Evolutionary conservation across 106 monocot genomes (phyloP).

Genomic region (Dendrobium catenatum): DNA sequence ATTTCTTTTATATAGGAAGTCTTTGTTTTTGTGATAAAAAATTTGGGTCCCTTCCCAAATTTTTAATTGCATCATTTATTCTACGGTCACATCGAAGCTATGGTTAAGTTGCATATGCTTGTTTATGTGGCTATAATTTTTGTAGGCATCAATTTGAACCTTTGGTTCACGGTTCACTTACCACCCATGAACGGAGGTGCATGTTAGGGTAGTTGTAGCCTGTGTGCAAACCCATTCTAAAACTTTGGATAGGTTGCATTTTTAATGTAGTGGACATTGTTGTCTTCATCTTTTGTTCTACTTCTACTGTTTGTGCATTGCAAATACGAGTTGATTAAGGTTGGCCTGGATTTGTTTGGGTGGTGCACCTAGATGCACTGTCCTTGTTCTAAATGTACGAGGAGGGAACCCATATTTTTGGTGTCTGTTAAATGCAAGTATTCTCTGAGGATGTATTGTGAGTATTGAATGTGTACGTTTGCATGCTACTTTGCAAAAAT

Average conservation of each 20-base stretch:
- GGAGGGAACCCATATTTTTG: background rate
- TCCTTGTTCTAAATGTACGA: background rate
- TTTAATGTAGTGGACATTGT: background rate
- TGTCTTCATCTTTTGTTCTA: background rate
- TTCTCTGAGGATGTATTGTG: too few relatives aligned
- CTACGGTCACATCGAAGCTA: background rate
- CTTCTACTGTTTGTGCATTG: background rate
- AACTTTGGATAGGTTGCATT: background rate
- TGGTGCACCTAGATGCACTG: background rate
- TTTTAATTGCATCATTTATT: background rate
- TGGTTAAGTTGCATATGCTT: background rate
- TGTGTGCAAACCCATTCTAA: background rate
- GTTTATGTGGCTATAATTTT: background rate
- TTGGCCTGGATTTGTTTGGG: background rate
- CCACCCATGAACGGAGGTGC: background rate
- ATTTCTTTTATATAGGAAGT: too few relatives aligned
- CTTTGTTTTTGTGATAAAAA: too few relatives aligned
- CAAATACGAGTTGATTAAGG: background rate
- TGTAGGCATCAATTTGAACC: background rate
- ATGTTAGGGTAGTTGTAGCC: background rate
- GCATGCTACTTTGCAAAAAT: background rate
- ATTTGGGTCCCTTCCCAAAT: too few relatives aligned
- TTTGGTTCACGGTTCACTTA: background rate
- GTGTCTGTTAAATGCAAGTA: background rate
- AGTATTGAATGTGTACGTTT: too few relatives aligned